Base-by-base conservation (phyloP, 441 rosid genomes). In the Gossypium aridum region DNA sequence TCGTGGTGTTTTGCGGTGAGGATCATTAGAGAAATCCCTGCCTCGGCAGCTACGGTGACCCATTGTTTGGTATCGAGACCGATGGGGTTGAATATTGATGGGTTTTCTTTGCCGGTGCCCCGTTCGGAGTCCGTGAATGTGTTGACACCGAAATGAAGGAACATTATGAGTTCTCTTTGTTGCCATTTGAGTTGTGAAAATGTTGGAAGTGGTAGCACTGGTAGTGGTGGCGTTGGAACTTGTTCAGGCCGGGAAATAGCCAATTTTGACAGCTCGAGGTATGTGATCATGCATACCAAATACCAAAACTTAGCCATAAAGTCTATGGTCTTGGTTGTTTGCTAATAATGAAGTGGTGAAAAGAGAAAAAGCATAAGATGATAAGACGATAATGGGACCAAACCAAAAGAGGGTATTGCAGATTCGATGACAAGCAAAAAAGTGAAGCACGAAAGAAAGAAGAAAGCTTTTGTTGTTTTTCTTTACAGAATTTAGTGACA, bases 1-100 rank as follows among this genome's bases (percentile, higher is more conserved):
- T 91, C 96, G 31, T 91, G 93, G 83, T 91, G 96, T 80, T 91
- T 91, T 0, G 93, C 96, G 0, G 96, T 91, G 3, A 89, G 79
- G 43, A 91, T 88, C 81, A 91, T 28, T 4, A 91, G 86, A 14
- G 87, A 82, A 17, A 88, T 49, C 10, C 93, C 89, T 0, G 93
- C 90, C 17, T 77, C 90, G 3, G 78, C 80, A 0, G 96, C 93
- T 1, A 82, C 20, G 34, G 57, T 64, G 8, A 83, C 85, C 96
- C 96, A 91, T 73, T 91, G 93, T 64, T 37, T 62, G 0, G 93
- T 76, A 53, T 89, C 3, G n/a, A 91, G 86, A 16, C 86, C 85
- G 0, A 54, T 71, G 0, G 93, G 96, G 60, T 87, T 20, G 80
- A 91, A 89, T 47, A 89, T 76, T 10, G 73, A 59, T 0, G 93